Base-by-base conservation (phyloP, 805 yeast genomes). In the Saturnispora sekii region DNA sequence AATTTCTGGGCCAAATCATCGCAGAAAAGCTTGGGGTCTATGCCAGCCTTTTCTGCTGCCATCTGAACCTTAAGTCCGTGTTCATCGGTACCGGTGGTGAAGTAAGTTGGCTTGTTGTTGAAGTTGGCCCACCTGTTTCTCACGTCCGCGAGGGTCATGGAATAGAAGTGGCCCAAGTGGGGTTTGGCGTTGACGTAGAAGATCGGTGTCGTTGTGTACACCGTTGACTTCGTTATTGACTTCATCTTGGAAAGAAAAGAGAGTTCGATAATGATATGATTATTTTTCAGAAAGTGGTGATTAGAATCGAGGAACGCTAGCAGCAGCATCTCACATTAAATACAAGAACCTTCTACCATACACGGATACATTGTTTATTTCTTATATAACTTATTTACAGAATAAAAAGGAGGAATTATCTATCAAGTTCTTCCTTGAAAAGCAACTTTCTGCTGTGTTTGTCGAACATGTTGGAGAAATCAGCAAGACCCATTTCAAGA, bases 171-270 rank as follows among this genome's bases (percentile, higher is more conserved):
- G 3, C 98, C 98, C 44, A 93, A 61, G 64, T 93, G 98, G 2
- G 98, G 98, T 41, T 74, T 73, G 9, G 97, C 97, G 68, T 93
- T 93, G 46, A 94, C 97, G 62, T 93, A 93, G 63, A 89, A 93
- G 21, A 93, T 93, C 0, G 98, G 98, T 0, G 97, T 83, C 1
- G 97, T 87, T 12, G 83, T 68, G 53, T 78, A 85, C 9, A 46
- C 45, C 17, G 47, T 33, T 21, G 29, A 21, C 32, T 44, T 18
- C 7, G 44, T 35, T 21, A 49, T 26, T 15, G 39, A 40, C 28
- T 40, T 46, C 49, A 48, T 46, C 29, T 17, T 30, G 29, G 7
- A 10, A 17, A 39, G 12, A 32, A 39, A 39, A 16, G 21, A 30
- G 30, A 9, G 6, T 30, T 18, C 40, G 32, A 9, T 37, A 15